Evolutionary conservation across 768 basidiomycete species (phyloP).

Genomic region (Leccinum disarticulatum): DNA sequence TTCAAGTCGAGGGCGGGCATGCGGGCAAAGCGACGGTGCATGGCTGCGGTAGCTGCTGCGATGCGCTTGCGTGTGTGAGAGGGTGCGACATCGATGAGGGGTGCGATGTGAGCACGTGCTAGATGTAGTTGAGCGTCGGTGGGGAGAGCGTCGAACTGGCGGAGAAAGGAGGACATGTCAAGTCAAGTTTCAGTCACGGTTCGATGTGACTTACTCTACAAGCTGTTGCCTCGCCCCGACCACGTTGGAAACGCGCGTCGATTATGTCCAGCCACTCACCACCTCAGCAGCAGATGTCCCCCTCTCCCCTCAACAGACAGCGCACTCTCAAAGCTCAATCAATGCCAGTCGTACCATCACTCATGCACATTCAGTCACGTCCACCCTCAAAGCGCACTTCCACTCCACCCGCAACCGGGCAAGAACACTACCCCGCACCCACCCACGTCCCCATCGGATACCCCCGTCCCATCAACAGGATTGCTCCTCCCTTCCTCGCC

Average conservation of each 20-base stretch:
- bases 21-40: slow-evolving; percentile 37
- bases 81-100: slow-evolving; percentile 46
- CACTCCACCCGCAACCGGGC: slow-evolving; percentile 26
- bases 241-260: slow-evolving; percentile 72
- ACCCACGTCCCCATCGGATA: slow-evolving; percentile 46
- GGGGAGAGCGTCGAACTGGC: slow-evolving; percentile 51
- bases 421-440: not conserved
- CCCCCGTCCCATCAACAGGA: slow-evolving; percentile 64
- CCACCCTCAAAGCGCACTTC: slow-evolving; percentile 35
- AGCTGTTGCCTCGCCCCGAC: slow-evolving; percentile 7
- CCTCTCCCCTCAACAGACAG: slow-evolving; percentile 47
- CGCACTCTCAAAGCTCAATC: slow-evolving; percentile 59
- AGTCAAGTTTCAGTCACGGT: too few species aligned
- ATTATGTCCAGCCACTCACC: slow-evolving; percentile 58
- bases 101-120: slow-evolving; percentile 49
- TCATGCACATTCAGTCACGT: slow-evolving; percentile 50
- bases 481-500: slow-evolving; percentile 52
- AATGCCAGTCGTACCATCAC: slow-evolving; percentile 59
- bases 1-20: slow-evolving; percentile 53
- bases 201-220: too few species aligned
- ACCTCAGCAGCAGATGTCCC: slow-evolving; percentile 16
- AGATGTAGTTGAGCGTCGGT: slow-evolving; percentile 49
- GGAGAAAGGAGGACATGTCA: slow-evolving; percentile 31
- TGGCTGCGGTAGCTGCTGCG: slow-evolving; percentile 38
- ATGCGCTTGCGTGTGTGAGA: slow-evolving; percentile 40